Conservation (phyloP, 2,329 filamentous ascomycete genomes). For the Fusarium bulbicola region DNA sequence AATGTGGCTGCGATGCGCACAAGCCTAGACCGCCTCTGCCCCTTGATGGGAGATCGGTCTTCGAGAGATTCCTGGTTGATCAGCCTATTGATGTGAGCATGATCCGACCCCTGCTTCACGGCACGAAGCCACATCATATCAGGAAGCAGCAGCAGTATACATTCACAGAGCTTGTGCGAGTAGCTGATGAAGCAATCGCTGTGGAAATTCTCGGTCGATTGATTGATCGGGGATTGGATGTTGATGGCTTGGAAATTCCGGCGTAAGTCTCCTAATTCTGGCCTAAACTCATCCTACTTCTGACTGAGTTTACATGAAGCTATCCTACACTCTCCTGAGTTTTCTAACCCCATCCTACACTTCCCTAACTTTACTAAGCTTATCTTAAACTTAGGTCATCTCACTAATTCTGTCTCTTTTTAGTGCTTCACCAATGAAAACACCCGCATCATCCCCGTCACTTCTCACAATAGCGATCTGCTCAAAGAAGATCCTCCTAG, state of each 20-base stretch:
- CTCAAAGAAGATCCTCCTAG: conserved; percentile 7
- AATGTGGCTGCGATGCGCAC: conserved; percentile 20
- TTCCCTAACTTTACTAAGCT: no score
- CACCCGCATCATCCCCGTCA: background rate
- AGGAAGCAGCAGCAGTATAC: conserved; percentile 21
- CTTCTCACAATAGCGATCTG: conserved; percentile 27
- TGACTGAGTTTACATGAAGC: background rate
- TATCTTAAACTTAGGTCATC: background rate
- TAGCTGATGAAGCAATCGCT: background rate
- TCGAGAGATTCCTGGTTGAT: conserved; percentile 23
- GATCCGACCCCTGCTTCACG: conserved; percentile 13
- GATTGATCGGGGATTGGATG: conserved; percentile 25
- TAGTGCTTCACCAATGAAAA: background rate
- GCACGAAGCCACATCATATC: conserved; percentile 13
- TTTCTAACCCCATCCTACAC: background rate
- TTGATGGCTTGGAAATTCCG: conserved; percentile 15
- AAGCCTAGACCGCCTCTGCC: background rate
- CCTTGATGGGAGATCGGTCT: conserved; percentile 5
- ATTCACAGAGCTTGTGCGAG: conserved; percentile 6
- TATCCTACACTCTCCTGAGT: background rate
- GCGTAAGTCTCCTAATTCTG: background rate
- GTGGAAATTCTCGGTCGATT: conserved; percentile 10
- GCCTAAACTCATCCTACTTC: background rate
- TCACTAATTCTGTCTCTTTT: background rate
- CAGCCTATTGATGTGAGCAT: conserved; percentile 5